A percentile compares a stretch with the other conserved stretches of the same genome.
Evolutionary conservation across 345 rosid species (phyloP).

Genomic region (Rhodomyrtus tomentosa): DNA sequence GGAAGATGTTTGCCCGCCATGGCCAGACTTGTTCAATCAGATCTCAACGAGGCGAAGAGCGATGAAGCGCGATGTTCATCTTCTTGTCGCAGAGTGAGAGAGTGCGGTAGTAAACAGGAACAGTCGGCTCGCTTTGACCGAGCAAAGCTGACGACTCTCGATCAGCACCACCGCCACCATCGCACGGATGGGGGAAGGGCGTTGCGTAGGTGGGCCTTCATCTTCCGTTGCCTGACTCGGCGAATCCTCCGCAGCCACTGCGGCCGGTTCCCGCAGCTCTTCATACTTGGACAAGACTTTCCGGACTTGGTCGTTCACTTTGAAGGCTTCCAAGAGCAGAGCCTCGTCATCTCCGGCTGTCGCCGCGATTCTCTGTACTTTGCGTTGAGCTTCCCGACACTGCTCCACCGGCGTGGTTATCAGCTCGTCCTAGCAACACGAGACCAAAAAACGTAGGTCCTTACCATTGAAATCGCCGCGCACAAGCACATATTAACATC

Average conservation of each 20-base stretch:
- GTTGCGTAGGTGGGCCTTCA: neutral
- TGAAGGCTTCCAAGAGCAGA: slow-evolving; percentile 64
- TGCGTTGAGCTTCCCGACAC: slow-evolving; percentile 45
- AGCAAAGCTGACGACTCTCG: neutral
- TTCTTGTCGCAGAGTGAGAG: neutral
- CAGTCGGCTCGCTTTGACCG: neutral
- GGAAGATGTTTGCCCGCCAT: slow-evolving; percentile 4
- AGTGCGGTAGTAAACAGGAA: too few species aligned
- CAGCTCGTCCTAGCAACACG: slow-evolving; percentile 47
- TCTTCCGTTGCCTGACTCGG: too few species aligned
- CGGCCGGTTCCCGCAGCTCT: slow-evolving; percentile 22
- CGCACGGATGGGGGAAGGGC: neutral
- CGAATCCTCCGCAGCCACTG: neutral
- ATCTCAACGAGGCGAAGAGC: neutral
- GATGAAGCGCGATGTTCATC: neutral
- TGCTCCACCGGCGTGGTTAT: slow-evolving; percentile 49
- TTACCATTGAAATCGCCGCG: neutral
- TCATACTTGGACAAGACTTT: slow-evolving; percentile 58
- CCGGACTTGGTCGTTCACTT: slow-evolving; percentile 66
- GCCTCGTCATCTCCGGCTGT: slow-evolving; percentile 70
- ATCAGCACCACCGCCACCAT: too few species aligned
- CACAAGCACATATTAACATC: too few species aligned
- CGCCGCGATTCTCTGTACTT: slow-evolving; percentile 61
- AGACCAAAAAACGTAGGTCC: neutral
- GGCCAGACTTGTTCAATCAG: neutral